Evolutionary conservation across 2,329 filamentous ascomycete genomes (phyloP), one percentile per base, ranked within the genome.

Genomic region (Stemphylium vesicarium): DNA sequence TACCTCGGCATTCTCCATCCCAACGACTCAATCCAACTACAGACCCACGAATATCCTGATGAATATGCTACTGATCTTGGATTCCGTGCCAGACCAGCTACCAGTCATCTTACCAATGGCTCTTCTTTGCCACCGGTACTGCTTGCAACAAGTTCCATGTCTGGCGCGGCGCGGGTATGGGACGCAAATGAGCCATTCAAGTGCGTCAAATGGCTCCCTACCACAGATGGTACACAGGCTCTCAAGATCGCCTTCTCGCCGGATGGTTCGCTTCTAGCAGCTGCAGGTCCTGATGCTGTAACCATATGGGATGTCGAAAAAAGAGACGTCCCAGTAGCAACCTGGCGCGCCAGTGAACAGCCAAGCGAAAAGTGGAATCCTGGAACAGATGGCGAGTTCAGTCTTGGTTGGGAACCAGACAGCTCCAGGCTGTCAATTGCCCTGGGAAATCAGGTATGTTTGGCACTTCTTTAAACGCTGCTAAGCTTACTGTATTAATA

Each of bases 201-300:
- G 38, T 66, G 66, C 36, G 38, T 75, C 13, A 68, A 69, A 18
- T 60, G 53, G 18, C 56, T 77, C 4, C 52, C 67, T 3, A 73
- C 68, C 7, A 66, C 66, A 4, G 71, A 74, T 11, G 57, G 68
- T n/a, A 62, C 62, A 12, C 74, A 76, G 24, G 76, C 75, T 0
- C 68, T 77, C 33, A 75, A 77, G 18, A 64, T 80, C 4, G 71
- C 77, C 1, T 82, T 80, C 68, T 79, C 78, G 1, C 77, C 78
- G 2, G 71, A 78, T 45, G 78, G 79, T 10, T 59, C 57, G 4
- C 66, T 78, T 29, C 64, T 82, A 7, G 80, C 80, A 9, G 76
- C 78, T 15, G 79, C 75, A 7, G 77, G 78, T 2, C 72, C 71
- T 6, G 77, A 80, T 53, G 68, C 75, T 6, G 72, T 81, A 10